A percentile compares a stretch with the other conserved stretches of the same genome.
These are phyloP conservation scores for Asterophora parasitica DNA, from an alignment of 768 basidiomycete genomes.

Conservation along the genomic window DNA sequence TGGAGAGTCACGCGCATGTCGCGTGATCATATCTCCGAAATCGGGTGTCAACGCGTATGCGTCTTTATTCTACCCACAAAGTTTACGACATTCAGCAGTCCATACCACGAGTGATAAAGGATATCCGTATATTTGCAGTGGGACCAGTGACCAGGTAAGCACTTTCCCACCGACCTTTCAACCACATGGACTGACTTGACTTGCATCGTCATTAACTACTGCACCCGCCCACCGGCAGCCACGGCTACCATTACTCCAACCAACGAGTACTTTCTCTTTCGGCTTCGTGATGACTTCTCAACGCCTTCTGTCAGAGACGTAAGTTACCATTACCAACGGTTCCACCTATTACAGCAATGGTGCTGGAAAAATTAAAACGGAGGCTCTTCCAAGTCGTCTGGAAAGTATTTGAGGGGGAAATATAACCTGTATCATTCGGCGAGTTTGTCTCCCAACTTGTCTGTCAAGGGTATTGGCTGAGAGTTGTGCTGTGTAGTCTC, in stretches of 20 bases:
- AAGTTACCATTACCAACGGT: constrained; percentile 58
- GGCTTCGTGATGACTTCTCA: constrained; percentile 1
- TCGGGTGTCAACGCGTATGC: no score
- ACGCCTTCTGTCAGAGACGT: constrained; percentile 33
- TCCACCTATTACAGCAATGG: constrained; percentile 58
- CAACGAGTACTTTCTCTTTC: constrained; percentile 28
- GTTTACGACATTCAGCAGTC: neutral
- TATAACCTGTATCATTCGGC: neutral
- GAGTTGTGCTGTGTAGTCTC: no score
- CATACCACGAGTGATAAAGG: constrained; percentile 17
- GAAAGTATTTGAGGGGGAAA: neutral
- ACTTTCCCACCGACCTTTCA: neutral
- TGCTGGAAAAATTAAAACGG: constrained; percentile 35
- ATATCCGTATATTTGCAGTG: constrained; percentile 41
- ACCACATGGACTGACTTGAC: neutral
- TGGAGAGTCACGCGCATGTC: no score
- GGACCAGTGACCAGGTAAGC: constrained; percentile 50
- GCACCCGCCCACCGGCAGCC: constrained; percentile 37
- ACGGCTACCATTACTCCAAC: constrained; percentile 62
- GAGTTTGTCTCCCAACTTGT: neutral
- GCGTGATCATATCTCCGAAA: neutral
- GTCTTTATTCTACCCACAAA: no score
- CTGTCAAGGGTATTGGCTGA: no score
- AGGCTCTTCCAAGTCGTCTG: constrained; percentile 7
- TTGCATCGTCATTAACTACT: constrained; percentile 57